A percentile compares a stretch with the other conserved stretches of the same genome.
Evolutionary conservation across 371 early-diverging fungal genomes (phyloP).

Genomic region (Syncephalastrum racemosum): DNA sequence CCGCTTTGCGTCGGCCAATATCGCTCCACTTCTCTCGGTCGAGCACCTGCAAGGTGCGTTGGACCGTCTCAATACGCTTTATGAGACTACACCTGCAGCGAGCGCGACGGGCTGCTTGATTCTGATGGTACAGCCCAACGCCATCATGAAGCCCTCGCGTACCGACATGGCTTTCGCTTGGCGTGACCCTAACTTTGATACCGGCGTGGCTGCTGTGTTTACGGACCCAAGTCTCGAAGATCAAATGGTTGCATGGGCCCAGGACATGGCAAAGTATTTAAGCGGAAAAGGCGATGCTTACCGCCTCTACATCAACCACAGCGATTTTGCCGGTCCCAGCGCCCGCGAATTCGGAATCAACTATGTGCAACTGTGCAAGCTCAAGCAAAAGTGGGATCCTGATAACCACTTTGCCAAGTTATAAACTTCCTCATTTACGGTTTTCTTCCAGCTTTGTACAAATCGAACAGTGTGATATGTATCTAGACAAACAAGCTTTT

Average conservation of each 20-base stretch:
- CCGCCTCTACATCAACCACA: constrained; percentile 30
- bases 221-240: constrained; percentile 12
- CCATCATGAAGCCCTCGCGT: constrained; percentile 14
- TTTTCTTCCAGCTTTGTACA: too few relatives aligned
- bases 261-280: constrained; percentile 15
- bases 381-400: constrained; percentile 34
- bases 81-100: constrained; percentile 16
- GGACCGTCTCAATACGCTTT: constrained; percentile 13
- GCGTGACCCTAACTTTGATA: constrained; percentile 31
- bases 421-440: background rate
- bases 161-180: constrained; percentile 30
- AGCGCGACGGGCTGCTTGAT: constrained; percentile 17
- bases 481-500: too few relatives aligned
- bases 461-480: too few relatives aligned
- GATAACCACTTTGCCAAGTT: constrained; percentile 16
- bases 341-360: constrained; percentile 30
- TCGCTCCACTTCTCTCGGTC: constrained; percentile 13
- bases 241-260: constrained; percentile 17
- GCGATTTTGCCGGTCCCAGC: constrained; percentile 23
- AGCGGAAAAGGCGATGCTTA: constrained; percentile 19
- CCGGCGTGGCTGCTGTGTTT: constrained; percentile 24
- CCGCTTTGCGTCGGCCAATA: constrained; percentile 30
- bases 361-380: constrained; percentile 18
- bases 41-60: constrained; percentile 20
- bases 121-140: constrained; percentile 26